A percentile compares a stretch with the other conserved stretches of the same genome.
These are phyloP conservation scores for Phytophthora sp. DNA, from an alignment of 352 stramenopile species.

Conservation along the genomic window DNA sequence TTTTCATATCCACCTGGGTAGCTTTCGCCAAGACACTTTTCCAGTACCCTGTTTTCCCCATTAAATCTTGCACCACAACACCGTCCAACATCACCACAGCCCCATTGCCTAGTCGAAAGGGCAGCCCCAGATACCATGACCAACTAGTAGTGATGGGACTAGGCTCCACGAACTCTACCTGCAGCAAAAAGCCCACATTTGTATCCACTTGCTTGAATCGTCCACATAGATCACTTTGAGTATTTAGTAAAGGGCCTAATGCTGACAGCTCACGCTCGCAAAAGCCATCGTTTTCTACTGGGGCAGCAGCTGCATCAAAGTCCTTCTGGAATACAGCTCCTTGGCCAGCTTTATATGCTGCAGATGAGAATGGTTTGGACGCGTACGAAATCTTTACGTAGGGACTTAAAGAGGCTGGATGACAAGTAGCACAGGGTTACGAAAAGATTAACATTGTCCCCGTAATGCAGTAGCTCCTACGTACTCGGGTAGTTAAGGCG, in stretches of 20 bases:
- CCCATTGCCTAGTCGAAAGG: constrained; percentile 56
- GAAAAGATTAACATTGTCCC: no score
- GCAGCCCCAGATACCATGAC: constrained; percentile 64
- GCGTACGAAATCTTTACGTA: constrained; percentile 54
- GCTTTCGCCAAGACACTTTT: constrained; percentile 40
- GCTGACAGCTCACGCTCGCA: constrained; percentile 52
- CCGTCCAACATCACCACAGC: constrained; percentile 54
- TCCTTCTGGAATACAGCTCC: constrained; percentile 42
- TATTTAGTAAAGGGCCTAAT: constrained; percentile 50
- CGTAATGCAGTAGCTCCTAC: no score
- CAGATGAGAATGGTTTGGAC: constrained; percentile 44
- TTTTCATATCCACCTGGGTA: constrained; percentile 45
- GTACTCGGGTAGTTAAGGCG: constrained; percentile 55
- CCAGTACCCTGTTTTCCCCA: constrained; percentile 50
- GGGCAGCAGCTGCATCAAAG: constrained; percentile 45
- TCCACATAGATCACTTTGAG: constrained; percentile 55
- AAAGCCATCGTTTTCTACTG: constrained; percentile 60
- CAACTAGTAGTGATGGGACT: constrained; percentile 39
- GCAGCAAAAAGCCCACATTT: constrained; percentile 49
- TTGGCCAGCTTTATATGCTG: constrained; percentile 50
- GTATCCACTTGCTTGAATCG: constrained; percentile 42
- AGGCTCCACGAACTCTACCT: constrained; percentile 59
- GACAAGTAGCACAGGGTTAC: neutral
- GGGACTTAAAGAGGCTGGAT: constrained; percentile 36
- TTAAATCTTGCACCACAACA: constrained; percentile 50